These are phyloP conservation scores for Gelatoporia subvermispora DNA, from an alignment of 768 basidiomycete species.

Conservation along the genomic window DNA sequence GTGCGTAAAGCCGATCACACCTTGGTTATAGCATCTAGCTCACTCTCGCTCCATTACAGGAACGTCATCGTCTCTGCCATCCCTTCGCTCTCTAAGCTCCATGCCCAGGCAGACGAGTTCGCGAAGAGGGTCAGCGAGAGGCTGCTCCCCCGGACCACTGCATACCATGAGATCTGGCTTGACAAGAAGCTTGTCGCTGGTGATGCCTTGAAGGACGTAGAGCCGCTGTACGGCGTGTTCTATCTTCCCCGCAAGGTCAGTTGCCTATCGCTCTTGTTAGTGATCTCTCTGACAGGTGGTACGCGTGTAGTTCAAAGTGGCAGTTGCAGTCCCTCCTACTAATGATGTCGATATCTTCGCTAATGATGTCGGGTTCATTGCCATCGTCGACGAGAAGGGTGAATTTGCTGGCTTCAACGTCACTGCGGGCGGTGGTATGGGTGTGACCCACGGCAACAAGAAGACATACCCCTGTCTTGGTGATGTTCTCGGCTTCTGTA, in stretches of 20 bases:
- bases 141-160: slow-evolving; percentile 84
- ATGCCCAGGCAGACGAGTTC: slow-evolving; percentile 79
- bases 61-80: slow-evolving; percentile 92
- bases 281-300: not conserved
- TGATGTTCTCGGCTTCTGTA: slow-evolving; percentile 90
- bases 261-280: slow-evolving; percentile 4
- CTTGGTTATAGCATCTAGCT: slow-evolving; percentile 2
- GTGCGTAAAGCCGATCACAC: slow-evolving; percentile 32
- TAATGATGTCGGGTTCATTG: slow-evolving; percentile 96
- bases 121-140: slow-evolving; percentile 79
- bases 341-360: slow-evolving; percentile 96
- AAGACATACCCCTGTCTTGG: slow-evolving; percentile 94
- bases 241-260: slow-evolving; percentile 92
- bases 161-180: slow-evolving; percentile 99
- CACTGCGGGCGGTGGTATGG: slow-evolving; percentile 94
- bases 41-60: slow-evolving; percentile 33
- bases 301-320: slow-evolving; percentile 82
- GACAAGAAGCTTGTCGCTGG: slow-evolving; percentile 96
- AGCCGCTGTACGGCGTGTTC: slow-evolving; percentile 96
- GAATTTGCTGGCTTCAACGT: slow-evolving; percentile 92
- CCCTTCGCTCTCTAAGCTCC: slow-evolving; percentile 83
- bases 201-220: slow-evolving; percentile 89
- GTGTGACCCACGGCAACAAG: slow-evolving; percentile 98
- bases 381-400: slow-evolving; percentile 73
- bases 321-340: slow-evolving; percentile 91